Evolutionary conservation across 2,329 filamentous ascomycete genomes (phyloP), one percentile per base, ranked within the genome.

Genomic region (Setomelanomma holmii): DNA sequence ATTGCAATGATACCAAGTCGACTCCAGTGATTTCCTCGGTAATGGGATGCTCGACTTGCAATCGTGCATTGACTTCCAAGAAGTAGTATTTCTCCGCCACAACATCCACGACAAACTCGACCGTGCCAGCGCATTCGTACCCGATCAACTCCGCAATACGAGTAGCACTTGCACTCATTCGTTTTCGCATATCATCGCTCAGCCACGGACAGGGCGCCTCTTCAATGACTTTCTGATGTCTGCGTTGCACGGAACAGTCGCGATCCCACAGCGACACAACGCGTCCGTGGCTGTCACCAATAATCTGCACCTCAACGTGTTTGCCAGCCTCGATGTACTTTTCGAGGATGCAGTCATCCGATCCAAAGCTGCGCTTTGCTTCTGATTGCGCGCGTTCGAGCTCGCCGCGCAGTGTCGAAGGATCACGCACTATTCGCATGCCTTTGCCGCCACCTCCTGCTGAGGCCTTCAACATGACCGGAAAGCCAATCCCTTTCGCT

Each of bases 381-480:
- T 86, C 83, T 19, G 79, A 78, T 14, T 81, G 76, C 2, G 82
- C 80, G 49, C 81, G 75, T 42, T 74, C 76, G 6, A 81, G 74
- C 16, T 76, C 69, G 43, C 73, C 72, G 35, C 79, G 72, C 8
- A 85, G 67, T 5, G 79, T 76, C 2, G 69, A 64, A 14, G 74
- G 67, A 14, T 66, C 56, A 1, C 68, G 68, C 4, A 84, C 78
- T 0, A 85, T 70, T 7, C 83, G 76, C 44, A 86, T 85, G 0
- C 84, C 84, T 19, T 82, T 72, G 0, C 84, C 84, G 4, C 84
- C 84, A 20, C 84, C 84, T 2, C 84, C 83, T 64, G 85, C 83
- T 3, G 85, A 80, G 17, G 84, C 84, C 57, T 86, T 86, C 42
- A 86, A 71, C 80, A 85, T 84, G 20, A 84, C 71, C 0, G 82